Conservation (phyloP, 2,329 filamentous ascomycete species). For the Emergomyces orientalis region DNA sequence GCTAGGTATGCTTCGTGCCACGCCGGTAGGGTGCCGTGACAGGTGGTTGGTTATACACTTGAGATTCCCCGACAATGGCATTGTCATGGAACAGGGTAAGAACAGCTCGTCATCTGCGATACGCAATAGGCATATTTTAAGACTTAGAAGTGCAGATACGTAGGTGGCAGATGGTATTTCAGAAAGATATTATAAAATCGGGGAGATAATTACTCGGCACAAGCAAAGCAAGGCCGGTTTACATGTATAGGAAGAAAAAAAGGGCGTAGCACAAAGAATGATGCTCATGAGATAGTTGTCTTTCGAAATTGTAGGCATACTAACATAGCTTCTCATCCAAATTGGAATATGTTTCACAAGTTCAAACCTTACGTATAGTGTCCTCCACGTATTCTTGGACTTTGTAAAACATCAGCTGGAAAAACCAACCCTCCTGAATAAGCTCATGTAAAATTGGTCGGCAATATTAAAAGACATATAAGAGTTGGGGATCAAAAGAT, state of each 20-base stretch:
- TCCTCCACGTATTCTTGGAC: background rate
- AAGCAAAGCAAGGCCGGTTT: background rate
- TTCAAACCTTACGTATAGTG: background rate
- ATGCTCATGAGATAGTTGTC: background rate
- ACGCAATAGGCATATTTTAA: background rate
- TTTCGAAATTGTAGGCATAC: background rate
- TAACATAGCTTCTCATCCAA: background rate
- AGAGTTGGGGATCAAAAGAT: no score
- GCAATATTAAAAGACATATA: no score
- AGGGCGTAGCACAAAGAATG: background rate
- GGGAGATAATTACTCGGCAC: background rate
- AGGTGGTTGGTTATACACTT: background rate
- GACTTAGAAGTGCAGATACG: background rate
- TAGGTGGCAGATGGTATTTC: background rate
- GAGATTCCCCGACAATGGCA: background rate
- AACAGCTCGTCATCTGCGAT: background rate
- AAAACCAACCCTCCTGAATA: background rate
- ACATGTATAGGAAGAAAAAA: background rate
- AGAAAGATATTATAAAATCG: background rate
- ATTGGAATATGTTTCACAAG: background rate
- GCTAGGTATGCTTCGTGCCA: background rate
- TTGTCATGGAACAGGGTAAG: background rate
- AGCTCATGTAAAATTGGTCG: background rate
- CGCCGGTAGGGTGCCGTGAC: background rate
- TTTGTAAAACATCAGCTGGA: background rate